phyloP scores from a whole-genome alignment of 805 yeast species.

The Yarrowia hollandica region DNA sequence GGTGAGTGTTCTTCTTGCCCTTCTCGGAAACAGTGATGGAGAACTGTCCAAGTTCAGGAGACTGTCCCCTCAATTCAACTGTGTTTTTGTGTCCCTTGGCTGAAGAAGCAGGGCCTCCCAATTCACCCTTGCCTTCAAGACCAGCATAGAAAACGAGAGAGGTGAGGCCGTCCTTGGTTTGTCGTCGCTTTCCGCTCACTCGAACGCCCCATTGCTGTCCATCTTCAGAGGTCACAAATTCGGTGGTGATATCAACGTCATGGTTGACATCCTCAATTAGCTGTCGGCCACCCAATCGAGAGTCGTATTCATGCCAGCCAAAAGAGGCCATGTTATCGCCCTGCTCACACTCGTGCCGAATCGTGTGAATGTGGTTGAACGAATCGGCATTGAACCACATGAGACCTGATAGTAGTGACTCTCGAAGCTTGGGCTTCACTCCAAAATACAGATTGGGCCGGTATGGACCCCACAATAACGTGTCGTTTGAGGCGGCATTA shows the following conservation, averaged over 20 bases:
- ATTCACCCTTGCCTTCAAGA: constrained; percentile 58
- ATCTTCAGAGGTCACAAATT: constrained; percentile 74
- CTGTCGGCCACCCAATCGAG: constrained; percentile 83
- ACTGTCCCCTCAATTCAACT: constrained; percentile 50
- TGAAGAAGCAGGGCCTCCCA: constrained; percentile 34
- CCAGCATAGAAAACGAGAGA: constrained; percentile 79
- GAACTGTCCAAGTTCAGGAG: constrained; percentile 70
- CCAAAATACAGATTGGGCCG: constrained; percentile 86
- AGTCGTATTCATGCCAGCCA: constrained; percentile 87
- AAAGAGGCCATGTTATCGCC: constrained; percentile 67
- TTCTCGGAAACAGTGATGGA: constrained; percentile 60
- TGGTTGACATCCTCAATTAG: constrained; percentile 65
- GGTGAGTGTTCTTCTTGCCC: constrained; percentile 49
- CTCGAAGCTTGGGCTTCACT: constrained; percentile 76
- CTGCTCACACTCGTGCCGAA: constrained; percentile 77
- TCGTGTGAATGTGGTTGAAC: constrained; percentile 51
- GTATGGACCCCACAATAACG: constrained; percentile 90
- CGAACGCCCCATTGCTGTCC: constrained; percentile 77
- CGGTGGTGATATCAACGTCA: constrained; percentile 62
- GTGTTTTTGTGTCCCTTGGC: constrained; percentile 35
- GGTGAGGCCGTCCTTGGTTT: constrained; percentile 48
- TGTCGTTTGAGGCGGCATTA: constrained; percentile 45
- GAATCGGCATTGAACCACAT: constrained; percentile 81
- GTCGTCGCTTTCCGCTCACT: constrained; percentile 53
- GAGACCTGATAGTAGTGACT: constrained; percentile 71